Percentiles rank a stretch among this genome's conserved stretches.
phyloP scores from a whole-genome alignment of 192 early-diverging fungal genomes.

The Coemansia sp. region DNA sequence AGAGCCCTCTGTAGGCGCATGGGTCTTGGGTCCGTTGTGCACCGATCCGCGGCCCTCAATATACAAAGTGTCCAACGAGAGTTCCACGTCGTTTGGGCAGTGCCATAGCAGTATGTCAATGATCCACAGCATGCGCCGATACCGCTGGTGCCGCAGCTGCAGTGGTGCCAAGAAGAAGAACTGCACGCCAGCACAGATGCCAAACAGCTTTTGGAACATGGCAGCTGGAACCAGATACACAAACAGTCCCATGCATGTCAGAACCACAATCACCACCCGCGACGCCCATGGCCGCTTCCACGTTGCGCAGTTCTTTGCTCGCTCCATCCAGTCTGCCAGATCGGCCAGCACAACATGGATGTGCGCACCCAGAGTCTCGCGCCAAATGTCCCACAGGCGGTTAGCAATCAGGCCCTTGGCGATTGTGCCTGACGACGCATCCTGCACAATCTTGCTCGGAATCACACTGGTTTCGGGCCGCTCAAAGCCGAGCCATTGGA shows the following conservation, averaged over 20 bases:
- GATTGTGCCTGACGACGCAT: slow-evolving; percentile 45
- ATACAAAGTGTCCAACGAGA: slow-evolving; percentile 46
- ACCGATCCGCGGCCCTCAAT: slow-evolving; percentile 8
- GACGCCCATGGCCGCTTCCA: slow-evolving; percentile 57
- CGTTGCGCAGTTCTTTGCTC: slow-evolving; percentile 51
- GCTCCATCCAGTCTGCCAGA: slow-evolving; percentile 54
- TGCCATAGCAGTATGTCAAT: slow-evolving; percentile 52
- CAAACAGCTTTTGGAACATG: slow-evolving; percentile 42
- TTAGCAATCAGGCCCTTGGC: slow-evolving; percentile 49
- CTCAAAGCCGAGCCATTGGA: slow-evolving; percentile 52
- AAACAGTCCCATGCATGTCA: slow-evolving; percentile 24
- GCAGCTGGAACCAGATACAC: slow-evolving; percentile 34
- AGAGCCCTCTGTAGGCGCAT: background rate
- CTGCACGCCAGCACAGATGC: slow-evolving; percentile 39
- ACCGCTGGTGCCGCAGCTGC: slow-evolving; percentile 49
- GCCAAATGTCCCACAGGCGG: slow-evolving; percentile 54
- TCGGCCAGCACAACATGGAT: slow-evolving; percentile 48
- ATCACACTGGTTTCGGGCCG: slow-evolving; percentile 53
- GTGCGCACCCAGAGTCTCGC: slow-evolving; percentile 47
- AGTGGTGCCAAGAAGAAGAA: slow-evolving; percentile 53
- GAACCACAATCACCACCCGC: slow-evolving; percentile 27
- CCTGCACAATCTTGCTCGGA: slow-evolving; percentile 40
- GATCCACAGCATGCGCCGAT: slow-evolving; percentile 48
- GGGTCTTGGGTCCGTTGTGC: background rate
- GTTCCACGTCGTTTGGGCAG: slow-evolving; percentile 49